Evolutionary conservation across 495 filamentous ascomycete species (phyloP), one percentile per base, ranked within the genome.

Genomic region (Tuber umbilicatum): DNA sequence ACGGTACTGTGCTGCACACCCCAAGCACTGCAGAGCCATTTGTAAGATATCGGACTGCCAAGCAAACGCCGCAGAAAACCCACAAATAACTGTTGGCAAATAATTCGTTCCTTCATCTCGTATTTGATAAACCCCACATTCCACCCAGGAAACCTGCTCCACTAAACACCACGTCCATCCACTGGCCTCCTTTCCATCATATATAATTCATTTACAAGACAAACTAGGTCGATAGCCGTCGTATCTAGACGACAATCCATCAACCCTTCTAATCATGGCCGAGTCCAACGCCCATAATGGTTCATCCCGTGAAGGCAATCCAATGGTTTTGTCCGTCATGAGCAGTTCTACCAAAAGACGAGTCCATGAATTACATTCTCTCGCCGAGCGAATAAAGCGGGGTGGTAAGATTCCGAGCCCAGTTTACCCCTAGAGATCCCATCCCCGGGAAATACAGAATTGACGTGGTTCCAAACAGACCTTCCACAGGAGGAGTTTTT

Each of bases 281-380:
- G 76, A 75, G 64, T 45, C 76, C 31, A 76, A 69, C 23, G 55
- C 69, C 73, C 69, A 40, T 67, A 23, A 50, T 70, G 47, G 70
- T 41, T 70, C 70, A 55, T 60, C 70, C 69, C 72, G 73, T 69
- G 47, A 45, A 27, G 78, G 75, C 76, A 73, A 75, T 21, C 76
- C 76, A 40, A 75, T 71, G 70, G 77, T 79, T 73, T 50, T 79
- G 70, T 83, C 50, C 50, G 73, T 81, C 50, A 77, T 77, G 40
- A 79, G 79, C 69, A 88, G 86, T 80, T 88, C 86, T 16, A 87
- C 87, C 5, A 85, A 85, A 74, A 78, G 81, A 50, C 82, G 88
- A 71, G 85, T 83, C 43, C 72, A 82, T 27, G 85, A 86, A 78
- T 81, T 89, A 27, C 77, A 83, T 41, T 77, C 64, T 23, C 80